Percentiles rank a stretch among this genome's conserved stretches.
These are phyloP conservation scores for Podila epigama DNA, from an alignment of 192 early-diverging fungal genomes.

Conservation along the genomic window DNA sequence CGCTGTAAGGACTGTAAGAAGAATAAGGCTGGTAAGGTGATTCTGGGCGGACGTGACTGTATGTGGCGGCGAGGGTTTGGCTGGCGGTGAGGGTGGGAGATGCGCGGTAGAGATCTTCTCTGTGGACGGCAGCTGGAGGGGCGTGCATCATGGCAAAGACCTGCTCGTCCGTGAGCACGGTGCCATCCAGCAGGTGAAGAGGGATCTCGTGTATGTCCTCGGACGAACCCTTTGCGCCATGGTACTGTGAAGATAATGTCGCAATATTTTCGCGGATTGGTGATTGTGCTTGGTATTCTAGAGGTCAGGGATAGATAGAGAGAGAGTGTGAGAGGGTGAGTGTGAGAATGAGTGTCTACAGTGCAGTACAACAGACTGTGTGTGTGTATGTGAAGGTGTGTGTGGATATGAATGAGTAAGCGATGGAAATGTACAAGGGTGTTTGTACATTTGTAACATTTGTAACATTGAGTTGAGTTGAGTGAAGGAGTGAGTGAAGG, in stretches of 20 bases:
- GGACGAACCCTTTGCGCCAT: slow-evolving; percentile 20
- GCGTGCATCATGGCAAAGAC: slow-evolving; percentile 14
- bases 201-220: slow-evolving; percentile 22
- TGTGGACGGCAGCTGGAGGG: slow-evolving; percentile 10
- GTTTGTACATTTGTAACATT: too few species aligned
- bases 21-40: slow-evolving; percentile 32
- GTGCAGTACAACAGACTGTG: neutral
- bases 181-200: neutral
- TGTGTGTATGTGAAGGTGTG: neutral
- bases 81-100: slow-evolving; percentile 34
- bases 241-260: slow-evolving; percentile 9
- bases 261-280: slow-evolving; percentile 18
- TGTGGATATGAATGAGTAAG: too few species aligned
- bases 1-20: neutral
- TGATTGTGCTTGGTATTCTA: slow-evolving; percentile 43
- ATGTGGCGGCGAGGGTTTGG: slow-evolving; percentile 30
- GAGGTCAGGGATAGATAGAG: neutral
- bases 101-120: slow-evolving; percentile 25
- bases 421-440: too few species aligned
- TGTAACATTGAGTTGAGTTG: too few species aligned
- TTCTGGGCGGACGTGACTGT: slow-evolving; percentile 21
- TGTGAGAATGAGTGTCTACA: neutral
- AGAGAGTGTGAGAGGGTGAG: neutral
- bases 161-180: slow-evolving; percentile 11
- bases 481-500: too few species aligned